Percentiles rank a stretch among this genome's conserved stretches.
These are phyloP conservation scores for Tolypocladium ophioglossoides DNA, from an alignment of 2,329 filamentous ascomycete species.

Conservation along the genomic window DNA sequence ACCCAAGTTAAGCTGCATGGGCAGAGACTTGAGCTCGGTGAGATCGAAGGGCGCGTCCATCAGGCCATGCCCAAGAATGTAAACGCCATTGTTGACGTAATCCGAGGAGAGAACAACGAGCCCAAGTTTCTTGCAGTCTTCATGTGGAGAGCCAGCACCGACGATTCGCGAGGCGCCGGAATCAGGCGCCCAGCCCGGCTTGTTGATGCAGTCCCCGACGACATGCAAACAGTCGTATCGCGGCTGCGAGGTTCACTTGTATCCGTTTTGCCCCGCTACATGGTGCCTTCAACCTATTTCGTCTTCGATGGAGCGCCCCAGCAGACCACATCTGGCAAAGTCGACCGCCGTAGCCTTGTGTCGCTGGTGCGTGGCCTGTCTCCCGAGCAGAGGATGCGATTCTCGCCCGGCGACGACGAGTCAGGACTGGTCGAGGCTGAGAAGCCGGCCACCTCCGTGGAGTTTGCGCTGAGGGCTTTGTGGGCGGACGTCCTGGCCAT, in stretches of 20 bases:
- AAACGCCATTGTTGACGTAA: not conserved
- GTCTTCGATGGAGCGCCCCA: not conserved
- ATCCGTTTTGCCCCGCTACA: constrained; percentile 3
- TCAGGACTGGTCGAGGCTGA: not conserved
- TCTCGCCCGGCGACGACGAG: not conserved
- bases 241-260: not conserved
- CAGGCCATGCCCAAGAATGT: not conserved
- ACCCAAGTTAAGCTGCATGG: constrained; percentile 48
- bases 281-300: constrained; percentile 1
- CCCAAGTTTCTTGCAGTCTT: constrained; percentile 1
- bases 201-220: not conserved
- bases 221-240: not conserved
- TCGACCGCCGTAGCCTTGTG: not conserved
- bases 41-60: constrained; percentile 9
- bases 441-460: not conserved
- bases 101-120: not conserved
- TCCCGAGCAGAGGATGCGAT: not conserved
- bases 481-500: not conserved
- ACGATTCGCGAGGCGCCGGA: not conserved
- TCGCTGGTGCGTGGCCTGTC: not conserved
- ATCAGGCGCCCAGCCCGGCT: not conserved
- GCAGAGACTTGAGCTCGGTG: constrained; percentile 37
- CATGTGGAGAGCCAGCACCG: not conserved
- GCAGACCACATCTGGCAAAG: not conserved
- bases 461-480: not conserved